Percentiles rank a stretch among this genome's conserved stretches.
These are phyloP conservation scores for Saccharomycopsis fibuligera DNA, from an alignment of 805 yeast genomes.

Conservation along the genomic window DNA sequence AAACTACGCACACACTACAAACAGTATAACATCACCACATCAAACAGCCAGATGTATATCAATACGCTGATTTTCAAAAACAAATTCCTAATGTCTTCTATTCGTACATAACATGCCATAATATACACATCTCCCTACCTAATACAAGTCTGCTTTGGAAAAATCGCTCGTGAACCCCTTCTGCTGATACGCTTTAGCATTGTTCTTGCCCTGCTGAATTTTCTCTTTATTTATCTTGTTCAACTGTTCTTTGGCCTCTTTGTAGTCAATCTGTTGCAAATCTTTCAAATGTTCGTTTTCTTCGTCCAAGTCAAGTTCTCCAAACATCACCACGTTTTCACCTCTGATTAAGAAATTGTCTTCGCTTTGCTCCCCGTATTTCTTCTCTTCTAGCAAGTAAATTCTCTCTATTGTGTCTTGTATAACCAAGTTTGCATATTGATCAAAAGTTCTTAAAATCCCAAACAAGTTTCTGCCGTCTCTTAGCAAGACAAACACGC, in stretches of 20 bases:
- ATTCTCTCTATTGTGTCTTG: slow-evolving; percentile 89
- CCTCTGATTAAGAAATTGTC: slow-evolving; percentile 91
- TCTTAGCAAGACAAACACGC: slow-evolving; percentile 76
- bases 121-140: slow-evolving; percentile 18
- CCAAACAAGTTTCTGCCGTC: slow-evolving; percentile 90
- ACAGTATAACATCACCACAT: no score
- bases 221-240: slow-evolving; percentile 26
- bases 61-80: no score
- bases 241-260: slow-evolving; percentile 42
- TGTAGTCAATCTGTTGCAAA: slow-evolving; percentile 54
- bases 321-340: slow-evolving; percentile 89
- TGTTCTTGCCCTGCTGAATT: slow-evolving; percentile 37
- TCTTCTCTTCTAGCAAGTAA: slow-evolving; percentile 46
- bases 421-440: slow-evolving; percentile 83
- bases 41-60: no score
- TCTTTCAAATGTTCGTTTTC: slow-evolving; percentile 65
- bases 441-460: slow-evolving; percentile 89
- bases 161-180: slow-evolving; percentile 55
- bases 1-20: no score
- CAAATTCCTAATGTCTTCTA: no score
- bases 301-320: slow-evolving; percentile 83
- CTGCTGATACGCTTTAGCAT: slow-evolving; percentile 42
- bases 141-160: slow-evolving; percentile 49
- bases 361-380: slow-evolving; percentile 68
- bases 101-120: no score